Base-by-base conservation (phyloP, 768 basidiomycete genomes). In the Hortiboletus flavorubellus region DNA sequence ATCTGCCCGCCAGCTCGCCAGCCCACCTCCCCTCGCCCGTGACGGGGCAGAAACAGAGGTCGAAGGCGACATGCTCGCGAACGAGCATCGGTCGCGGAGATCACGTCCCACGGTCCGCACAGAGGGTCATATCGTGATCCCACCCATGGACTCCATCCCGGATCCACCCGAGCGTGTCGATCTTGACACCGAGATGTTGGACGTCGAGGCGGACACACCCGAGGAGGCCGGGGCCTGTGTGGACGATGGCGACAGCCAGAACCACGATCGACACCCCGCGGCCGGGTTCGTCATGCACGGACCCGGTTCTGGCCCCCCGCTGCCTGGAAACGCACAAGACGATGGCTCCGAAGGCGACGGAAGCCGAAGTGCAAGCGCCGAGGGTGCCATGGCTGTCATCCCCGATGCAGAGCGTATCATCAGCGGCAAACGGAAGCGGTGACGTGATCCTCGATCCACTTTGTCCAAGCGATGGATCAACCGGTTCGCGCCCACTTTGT, bases 21-120 rank as follows among this genome's bases (percentile, higher is more conserved):
- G 55, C 7, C 65, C 65, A 16, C 67, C 60, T 0, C 62, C 69
- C 0, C 56, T 62, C 16, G 56, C 57, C 0, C 64, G 69, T 2
- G 69, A 70, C 7, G 72, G 70, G 6, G 72, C 72, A 1, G 70
- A 72, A 48, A 72, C 70, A 0, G 70, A 72, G 34, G 70, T 73
- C 1, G 70, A 72, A 46, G 59, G 56, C 0, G 70, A 72, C 37
- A 11, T 68, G 15, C 39, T 65, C 1, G 56, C 56, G 1, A 49
- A 49, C 3, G 61, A 58, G 0, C 55, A 51, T 34, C 61, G 68
- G 0, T 7, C 49, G 2, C 56, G 63, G 14, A 55, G 69, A 4
- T 37, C 53, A 34, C 66, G 66, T 8, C 64, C 59, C 10, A 66
- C 55, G 2, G 59, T 70, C 26, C 70, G 70, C 3, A 70, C 69